Percentiles rank a stretch among this genome's conserved stretches.
Conservation (phyloP, 305 asterid genomes). For the Fraxinus baroniana region DNA sequence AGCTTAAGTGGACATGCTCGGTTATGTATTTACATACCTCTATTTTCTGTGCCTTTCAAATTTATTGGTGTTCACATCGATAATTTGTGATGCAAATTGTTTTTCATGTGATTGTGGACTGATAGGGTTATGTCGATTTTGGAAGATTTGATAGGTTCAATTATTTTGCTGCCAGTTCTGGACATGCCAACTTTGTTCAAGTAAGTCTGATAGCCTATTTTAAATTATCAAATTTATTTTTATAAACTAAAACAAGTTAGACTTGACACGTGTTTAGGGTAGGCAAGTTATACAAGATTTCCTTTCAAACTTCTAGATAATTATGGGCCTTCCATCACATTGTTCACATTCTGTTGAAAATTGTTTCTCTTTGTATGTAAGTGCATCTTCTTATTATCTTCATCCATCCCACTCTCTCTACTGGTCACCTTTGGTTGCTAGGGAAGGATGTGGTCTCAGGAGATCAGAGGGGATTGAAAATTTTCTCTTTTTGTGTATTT, state of each 20-base stretch:
- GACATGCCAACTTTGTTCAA: slow-evolving; percentile 64
- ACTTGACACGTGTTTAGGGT: slow-evolving; percentile 3
- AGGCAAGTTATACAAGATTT: background rate
- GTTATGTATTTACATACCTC: background rate
- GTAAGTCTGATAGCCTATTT: slow-evolving; percentile 37
- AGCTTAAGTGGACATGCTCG: background rate
- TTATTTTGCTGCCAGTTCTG: slow-evolving; percentile 64
- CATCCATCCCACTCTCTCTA: background rate
- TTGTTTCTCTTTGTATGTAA: background rate
- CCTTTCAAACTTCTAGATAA: background rate
- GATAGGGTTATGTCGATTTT: slow-evolving; percentile 87
- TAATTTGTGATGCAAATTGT: slow-evolving; percentile 25
- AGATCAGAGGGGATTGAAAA: background rate
- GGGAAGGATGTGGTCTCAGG: background rate
- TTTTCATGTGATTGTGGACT: slow-evolving; percentile 23
- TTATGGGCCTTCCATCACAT: background rate
- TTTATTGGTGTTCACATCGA: slow-evolving; percentile 14
- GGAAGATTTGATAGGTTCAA: slow-evolving; percentile 82
- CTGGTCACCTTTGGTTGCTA: background rate
- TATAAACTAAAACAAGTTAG: slow-evolving; percentile 2
- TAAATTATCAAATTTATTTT: slow-evolving; percentile 8
- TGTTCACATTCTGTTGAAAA: background rate
- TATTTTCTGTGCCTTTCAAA: background rate
- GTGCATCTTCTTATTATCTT: background rate
- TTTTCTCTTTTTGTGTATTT: background rate